phyloP scores from a whole-genome alignment of 2,329 filamentous ascomycete genomes.

The Ascochyta fabae region DNA sequence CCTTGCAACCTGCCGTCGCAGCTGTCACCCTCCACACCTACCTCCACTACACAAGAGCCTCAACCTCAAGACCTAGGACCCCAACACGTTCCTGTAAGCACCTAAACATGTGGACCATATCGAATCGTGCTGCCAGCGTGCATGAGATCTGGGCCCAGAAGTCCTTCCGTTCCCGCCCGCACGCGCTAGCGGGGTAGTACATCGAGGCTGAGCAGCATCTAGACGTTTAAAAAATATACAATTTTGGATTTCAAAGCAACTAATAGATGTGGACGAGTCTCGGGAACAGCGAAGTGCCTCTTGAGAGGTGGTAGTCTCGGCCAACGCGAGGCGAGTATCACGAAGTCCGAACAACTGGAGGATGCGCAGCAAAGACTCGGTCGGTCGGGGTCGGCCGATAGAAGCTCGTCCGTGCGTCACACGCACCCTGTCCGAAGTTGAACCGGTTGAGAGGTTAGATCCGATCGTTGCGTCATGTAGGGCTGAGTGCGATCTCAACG shows the following conservation, averaged over 20 bases:
- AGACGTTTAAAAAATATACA: slow-evolving; percentile 1
- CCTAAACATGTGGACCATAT: slow-evolving; percentile 12
- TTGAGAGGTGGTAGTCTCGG: not conserved
- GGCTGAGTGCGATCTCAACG: slow-evolving; percentile 16
- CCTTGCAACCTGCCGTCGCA: not conserved
- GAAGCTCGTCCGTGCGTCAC: not conserved
- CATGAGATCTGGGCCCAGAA: slow-evolving; percentile 16
- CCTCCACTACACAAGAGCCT: not conserved
- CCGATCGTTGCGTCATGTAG: slow-evolving; percentile 15
- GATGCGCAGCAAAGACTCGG: not conserved
- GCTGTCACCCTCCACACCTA: not conserved
- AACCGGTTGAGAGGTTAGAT: not conserved
- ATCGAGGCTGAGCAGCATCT: slow-evolving; percentile 13
- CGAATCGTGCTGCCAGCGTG: slow-evolving; percentile 10
- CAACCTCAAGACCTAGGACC: slow-evolving; percentile 4
- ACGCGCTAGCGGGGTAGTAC: slow-evolving; percentile 15
- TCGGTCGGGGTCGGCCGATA: not conserved
- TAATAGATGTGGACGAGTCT: not conserved
- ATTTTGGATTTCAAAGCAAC: not conserved
- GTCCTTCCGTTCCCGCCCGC: slow-evolving; percentile 17
- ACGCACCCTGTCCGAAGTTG: not conserved
- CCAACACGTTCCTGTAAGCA: slow-evolving; percentile 14
- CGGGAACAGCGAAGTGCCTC: slow-evolving; percentile 1
- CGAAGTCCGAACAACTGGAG: not conserved
- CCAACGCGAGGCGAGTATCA: not conserved